These are phyloP conservation scores for Mucor saturninus DNA, from an alignment of 371 early-diverging fungal genomes.

Conservation along the genomic window DNA sequence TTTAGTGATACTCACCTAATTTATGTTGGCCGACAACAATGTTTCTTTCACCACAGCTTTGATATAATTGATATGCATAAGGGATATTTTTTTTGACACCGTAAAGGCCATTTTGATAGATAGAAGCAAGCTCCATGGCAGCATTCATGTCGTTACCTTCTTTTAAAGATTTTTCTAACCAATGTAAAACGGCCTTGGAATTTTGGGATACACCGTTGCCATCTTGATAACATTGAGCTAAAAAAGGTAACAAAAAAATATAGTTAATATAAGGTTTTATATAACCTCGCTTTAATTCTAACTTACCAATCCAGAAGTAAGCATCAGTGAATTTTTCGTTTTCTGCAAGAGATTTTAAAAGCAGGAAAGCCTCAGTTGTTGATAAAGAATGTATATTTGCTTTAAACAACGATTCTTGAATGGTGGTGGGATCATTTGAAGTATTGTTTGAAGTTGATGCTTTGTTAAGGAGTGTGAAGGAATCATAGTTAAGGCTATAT, in stretches of 20 bases:
- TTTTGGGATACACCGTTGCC: constrained; percentile 35
- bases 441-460: neutral
- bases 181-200: constrained; percentile 24
- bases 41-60: constrained; percentile 31
- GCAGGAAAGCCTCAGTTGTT: constrained; percentile 31
- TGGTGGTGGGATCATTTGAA: neutral
- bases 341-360: constrained; percentile 28
- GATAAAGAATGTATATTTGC: neutral
- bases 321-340: constrained; percentile 38
- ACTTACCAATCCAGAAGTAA: constrained; percentile 47
- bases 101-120: constrained; percentile 34
- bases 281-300: neutral
- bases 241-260: neutral
- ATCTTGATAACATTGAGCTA: constrained; percentile 46
- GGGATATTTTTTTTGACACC: constrained; percentile 19
- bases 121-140: constrained; percentile 33
- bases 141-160: constrained; percentile 35
- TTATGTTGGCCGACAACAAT: constrained; percentile 41
- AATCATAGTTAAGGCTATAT: constrained; percentile 46
- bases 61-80: constrained; percentile 26
- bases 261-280: neutral
- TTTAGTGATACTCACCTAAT: constrained; percentile 30
- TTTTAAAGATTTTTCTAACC: constrained; percentile 34
- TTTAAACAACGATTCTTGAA: neutral
- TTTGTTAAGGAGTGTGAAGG: constrained; percentile 18